Conservation (phyloP, 306 rosid species). For the Nissolia schottii region DNA sequence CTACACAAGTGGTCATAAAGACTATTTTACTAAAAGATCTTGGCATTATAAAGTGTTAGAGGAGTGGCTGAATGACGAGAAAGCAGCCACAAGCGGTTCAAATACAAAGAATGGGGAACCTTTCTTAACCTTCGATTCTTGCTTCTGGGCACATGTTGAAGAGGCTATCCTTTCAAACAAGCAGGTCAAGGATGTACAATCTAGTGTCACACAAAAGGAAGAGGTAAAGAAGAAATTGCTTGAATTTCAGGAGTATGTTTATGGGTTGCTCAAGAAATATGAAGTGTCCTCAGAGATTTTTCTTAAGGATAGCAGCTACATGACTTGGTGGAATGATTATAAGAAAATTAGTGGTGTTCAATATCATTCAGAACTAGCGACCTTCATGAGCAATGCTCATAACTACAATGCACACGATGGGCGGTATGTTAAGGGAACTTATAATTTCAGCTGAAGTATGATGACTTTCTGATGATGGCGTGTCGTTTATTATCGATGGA, state of each 20-base stretch:
- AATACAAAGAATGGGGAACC: conserved; percentile 19
- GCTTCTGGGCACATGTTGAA: conserved; percentile 77
- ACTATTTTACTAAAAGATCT: conserved; percentile 31
- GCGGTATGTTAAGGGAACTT: conserved; percentile 32
- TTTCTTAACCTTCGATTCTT: conserved; percentile 58
- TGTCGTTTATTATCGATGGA: background rate
- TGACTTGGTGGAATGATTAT: conserved; percentile 60
- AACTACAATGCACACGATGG: background rate
- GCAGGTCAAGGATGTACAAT: background rate
- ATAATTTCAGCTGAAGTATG: conserved; percentile 10
- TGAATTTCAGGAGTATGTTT: conserved; percentile 46
- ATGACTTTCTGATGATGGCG: background rate
- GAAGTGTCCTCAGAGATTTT: conserved; percentile 68
- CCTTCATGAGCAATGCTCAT: conserved; percentile 26
- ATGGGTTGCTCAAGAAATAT: conserved; percentile 26
- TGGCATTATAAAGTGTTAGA: conserved; percentile 39
- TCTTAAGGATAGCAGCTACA: conserved; percentile 47
- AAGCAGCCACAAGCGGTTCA: background rate
- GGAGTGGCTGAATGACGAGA: conserved; percentile 24
- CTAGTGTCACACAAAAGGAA: background rate
- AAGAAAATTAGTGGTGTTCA: conserved; percentile 3
- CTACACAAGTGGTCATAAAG: conserved; percentile 14
- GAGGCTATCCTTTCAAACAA: conserved; percentile 42
- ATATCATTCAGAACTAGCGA: conserved; percentile 9
- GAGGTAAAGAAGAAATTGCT: conserved; percentile 2